Percentiles rank a stretch among this genome's conserved stretches.
Conservation (phyloP, 441 rosid species). For the Sinapis alba region DNA sequence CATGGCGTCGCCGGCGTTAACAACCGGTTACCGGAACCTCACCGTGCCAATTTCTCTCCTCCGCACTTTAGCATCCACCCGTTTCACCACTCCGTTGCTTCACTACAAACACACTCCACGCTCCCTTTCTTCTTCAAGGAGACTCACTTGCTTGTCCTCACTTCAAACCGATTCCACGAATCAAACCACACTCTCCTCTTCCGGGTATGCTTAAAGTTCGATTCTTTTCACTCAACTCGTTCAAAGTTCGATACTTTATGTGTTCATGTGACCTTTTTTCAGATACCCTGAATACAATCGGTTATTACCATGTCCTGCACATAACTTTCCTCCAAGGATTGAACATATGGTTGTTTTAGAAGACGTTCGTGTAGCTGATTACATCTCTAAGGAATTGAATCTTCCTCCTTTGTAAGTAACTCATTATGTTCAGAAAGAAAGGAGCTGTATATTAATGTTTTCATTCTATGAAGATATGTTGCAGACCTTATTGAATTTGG, state of each 20-base stretch:
- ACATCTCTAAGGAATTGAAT: conserved; percentile 58
- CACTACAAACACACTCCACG: conserved; percentile 25
- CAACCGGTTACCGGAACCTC: conserved; percentile 51
- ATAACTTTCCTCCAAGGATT: conserved; percentile 63
- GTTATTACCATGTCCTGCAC: conserved; percentile 70
- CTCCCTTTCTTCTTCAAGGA: conserved; percentile 41
- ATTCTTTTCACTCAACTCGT: conserved; percentile 3
- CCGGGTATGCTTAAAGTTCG: conserved; percentile 48
- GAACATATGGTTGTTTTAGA: conserved; percentile 79
- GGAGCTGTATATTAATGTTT: conserved; percentile 35
- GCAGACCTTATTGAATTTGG: conserved; percentile 91
- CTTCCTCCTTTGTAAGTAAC: conserved; percentile 84
- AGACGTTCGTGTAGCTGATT: conserved; percentile 64
- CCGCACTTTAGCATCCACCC: conserved; percentile 49
- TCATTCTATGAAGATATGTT: conserved; percentile 83
- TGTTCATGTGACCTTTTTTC: not conserved
- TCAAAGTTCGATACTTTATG: not conserved
- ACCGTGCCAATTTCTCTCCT: conserved; percentile 41
- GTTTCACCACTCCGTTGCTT: not conserved
- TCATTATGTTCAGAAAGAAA: conserved; percentile 6
- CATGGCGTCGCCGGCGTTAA: conserved; percentile 57
- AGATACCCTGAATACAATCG: conserved; percentile 68
- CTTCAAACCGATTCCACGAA: conserved; percentile 33
- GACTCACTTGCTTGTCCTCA: conserved; percentile 45
- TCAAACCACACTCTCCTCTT: conserved; percentile 30